Base-by-base conservation (phyloP, 371 early-diverging fungal genomes). In the Actinomortierella ambigua region DNA sequence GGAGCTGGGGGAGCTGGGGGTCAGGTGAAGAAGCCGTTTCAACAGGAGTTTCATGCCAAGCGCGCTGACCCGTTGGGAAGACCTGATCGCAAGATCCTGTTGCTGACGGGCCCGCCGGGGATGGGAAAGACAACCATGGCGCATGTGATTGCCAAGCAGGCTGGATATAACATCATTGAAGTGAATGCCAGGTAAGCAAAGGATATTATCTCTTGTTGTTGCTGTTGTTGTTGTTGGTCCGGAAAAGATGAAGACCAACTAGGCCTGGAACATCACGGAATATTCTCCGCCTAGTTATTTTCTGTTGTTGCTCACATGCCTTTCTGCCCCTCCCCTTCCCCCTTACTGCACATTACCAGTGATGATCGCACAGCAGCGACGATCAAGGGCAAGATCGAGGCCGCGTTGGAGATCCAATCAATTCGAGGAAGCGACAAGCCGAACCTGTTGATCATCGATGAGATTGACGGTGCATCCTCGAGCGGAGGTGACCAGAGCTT, bases 71-170 rank as follows among this genome's bases (percentile, higher is more conserved):
- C 68, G 2, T 53, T 68, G 27, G 65, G 56, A 8, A 57, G 65
- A 11, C 67, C 63, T 27, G 51, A 73, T 28, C 51, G 61, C 17
- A 83, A 90, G 83, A 90, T 99, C 20, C 77, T 98, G 26, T 67
- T 99, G n/a, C 63, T 99, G 22, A 85, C 94, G 6, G 99, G 99
- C 0, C 93, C 95, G 18, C 97, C 99, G 1, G 99, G 99, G 0
- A 83, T 97, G 52, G 99, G 99, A 57, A 99, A 99, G 76, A 99
- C 99, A 0, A 98, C 99, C 0, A 79, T 99, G 63, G 99, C 98
- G 0, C 96, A 98, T 76, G 88, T 99, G 1, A 85, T 95, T 47
- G 98, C 98, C 0, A 82, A 84, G 46, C 95, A 96, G 63, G 87
- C 93, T n/a, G 97, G 97, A 1, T 95, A 98, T 69, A 86, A 93